Conservation (phyloP, 768 basidiomycete species). For the Pisolithus orientalis region DNA sequence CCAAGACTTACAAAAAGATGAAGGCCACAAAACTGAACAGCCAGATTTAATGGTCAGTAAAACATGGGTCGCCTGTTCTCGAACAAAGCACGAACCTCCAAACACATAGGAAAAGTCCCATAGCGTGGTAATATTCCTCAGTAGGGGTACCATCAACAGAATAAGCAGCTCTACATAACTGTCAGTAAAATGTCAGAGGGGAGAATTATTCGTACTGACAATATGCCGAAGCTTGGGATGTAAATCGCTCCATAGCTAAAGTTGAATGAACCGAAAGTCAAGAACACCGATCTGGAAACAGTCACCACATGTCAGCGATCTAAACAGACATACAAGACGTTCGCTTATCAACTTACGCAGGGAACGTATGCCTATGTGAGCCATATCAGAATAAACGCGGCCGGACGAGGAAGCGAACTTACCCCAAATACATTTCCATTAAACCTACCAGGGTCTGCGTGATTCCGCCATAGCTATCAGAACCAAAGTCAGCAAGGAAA, state of each 20-base stretch:
- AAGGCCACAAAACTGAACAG: not conserved
- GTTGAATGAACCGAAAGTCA: conserved; percentile 25
- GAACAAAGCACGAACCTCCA: conserved; percentile 14
- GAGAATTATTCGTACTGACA: conserved; percentile 9
- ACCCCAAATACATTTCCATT: conserved; percentile 29
- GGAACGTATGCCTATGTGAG: conserved; percentile 20
- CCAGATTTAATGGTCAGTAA: not conserved
- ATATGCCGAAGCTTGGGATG: conserved; percentile 19
- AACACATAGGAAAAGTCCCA: conserved; percentile 23
- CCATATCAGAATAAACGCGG: conserved; percentile 3
- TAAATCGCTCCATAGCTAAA: conserved; percentile 18
- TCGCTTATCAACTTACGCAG: conserved; percentile 10
- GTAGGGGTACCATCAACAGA: conserved; percentile 18
- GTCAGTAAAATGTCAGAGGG: not conserved
- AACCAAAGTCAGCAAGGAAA: no score
- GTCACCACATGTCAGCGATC: no score
- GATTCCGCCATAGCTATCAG: conserved; percentile 26
- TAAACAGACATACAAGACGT: no score
- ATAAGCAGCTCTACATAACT: conserved; percentile 15
- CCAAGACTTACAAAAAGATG: no score
- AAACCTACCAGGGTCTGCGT: conserved; percentile 22
- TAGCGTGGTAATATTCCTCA: conserved; percentile 18
- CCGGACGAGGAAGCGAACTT: conserved; percentile 1
- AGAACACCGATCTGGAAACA: conserved; percentile 17
- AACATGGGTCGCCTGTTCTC: not conserved